Conservation (phyloP, 2,329 filamentous ascomycete genomes). For the Aspergillus sp. region DNA sequence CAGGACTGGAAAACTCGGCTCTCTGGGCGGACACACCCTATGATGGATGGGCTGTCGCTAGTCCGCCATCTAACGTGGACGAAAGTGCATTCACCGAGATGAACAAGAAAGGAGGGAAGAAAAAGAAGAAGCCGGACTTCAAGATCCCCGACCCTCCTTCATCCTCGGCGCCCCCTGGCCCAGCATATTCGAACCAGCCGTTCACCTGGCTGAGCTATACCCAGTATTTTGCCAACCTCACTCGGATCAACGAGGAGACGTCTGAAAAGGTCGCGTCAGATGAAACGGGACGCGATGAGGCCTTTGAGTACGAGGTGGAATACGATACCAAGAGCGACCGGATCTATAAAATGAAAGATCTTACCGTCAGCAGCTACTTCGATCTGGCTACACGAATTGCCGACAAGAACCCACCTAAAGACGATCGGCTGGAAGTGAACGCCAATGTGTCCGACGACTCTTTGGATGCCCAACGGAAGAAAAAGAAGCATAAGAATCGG, state of each 20-base stretch:
- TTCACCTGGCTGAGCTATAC: constrained; percentile 77
- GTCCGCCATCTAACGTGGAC: constrained; percentile 6
- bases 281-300: constrained; percentile 52
- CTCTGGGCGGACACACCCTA: constrained; percentile 27
- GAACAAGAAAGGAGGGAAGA: constrained; percentile 42
- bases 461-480: constrained; percentile 26
- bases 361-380: constrained; percentile 81
- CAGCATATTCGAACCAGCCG: constrained; percentile 83
- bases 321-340: constrained; percentile 80
- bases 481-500: constrained; percentile 53
- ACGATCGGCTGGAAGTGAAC: constrained; percentile 21
- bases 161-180: constrained; percentile 72
- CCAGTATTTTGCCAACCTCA: constrained; percentile 95
- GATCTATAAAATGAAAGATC: constrained; percentile 71
- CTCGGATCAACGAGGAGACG: constrained; percentile 75
- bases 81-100: constrained; percentile 31
- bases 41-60: not conserved
- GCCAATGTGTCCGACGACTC: constrained; percentile 14
- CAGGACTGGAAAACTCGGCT: constrained; percentile 62
- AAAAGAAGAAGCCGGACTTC: constrained; percentile 59
- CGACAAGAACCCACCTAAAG: constrained; percentile 30
- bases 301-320: constrained; percentile 76
- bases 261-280: constrained; percentile 38
- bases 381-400: constrained; percentile 79
- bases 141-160: constrained; percentile 70